Evolutionary conservation across 2,329 filamentous ascomycete species (phyloP), one percentile per base, ranked within the genome.

Genomic region (Didymella arachidicola): DNA sequence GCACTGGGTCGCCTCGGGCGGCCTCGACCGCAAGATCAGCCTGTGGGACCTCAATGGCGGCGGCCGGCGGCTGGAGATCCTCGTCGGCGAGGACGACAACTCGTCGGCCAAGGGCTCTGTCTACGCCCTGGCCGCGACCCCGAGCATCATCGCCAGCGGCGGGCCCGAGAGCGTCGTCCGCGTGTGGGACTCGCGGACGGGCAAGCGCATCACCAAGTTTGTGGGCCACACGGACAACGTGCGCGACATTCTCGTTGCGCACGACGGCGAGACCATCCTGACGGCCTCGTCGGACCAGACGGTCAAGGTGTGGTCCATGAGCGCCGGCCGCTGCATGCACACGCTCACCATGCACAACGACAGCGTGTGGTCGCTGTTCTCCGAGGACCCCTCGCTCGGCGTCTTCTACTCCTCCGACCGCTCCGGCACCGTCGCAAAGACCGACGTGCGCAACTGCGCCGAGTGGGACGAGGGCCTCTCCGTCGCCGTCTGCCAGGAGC

Each of bases 291-390:
- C 94, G 1, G 95, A 99, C 76, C 93, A 96, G 79, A 98, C 95
- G 0, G 89, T 99, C 80, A 99, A 99, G 80, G 87, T 98, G 57
- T 99, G 95, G 95, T 97, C 93, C 66, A 89, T 98, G 67, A 95
- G 91, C 11, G 94, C 93, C 22, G 95, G 95, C 54, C 86, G 95
- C 67, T 99, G 95, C 82, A 94, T 98, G 89, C 92, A 97, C 78
- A 99, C 95, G 0, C 85, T 99, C 68, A 97, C 93, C 53, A 99
- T 99, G 95, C 95, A 99, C 79, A 96, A 96, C 73, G 93, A 97
- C 73, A 97, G 93, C 74, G 92, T 99, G 22, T 99, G 95, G 95
- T 96, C 92, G 1, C 83, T 99, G 22, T 96, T 90, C 77, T 97
- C 95, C 0, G 89, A 94, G 53, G 87, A 96, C 68, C 93, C 93